These are phyloP conservation scores for Chrysanthemum seticuspe DNA, from an alignment of 129 eudicot species.

Conservation along the genomic window DNA sequence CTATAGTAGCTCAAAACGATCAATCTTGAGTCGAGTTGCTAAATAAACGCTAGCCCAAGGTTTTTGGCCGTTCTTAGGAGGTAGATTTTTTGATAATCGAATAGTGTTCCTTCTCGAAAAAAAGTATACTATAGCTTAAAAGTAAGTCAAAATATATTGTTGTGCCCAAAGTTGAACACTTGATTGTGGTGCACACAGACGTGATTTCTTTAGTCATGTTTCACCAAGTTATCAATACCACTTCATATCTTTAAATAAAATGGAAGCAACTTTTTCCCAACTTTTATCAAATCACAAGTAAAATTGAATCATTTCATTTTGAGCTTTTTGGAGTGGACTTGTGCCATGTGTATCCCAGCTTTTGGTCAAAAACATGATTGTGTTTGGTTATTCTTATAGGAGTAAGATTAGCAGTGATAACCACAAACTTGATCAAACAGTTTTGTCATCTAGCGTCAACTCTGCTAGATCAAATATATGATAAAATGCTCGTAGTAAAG, in stretches of 20 bases:
- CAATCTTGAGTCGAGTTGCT: too few species aligned
- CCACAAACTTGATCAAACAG: too few species aligned
- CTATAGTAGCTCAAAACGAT: too few species aligned
- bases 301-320: neutral
- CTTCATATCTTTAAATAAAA: neutral
- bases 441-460: too few species aligned
- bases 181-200: neutral
- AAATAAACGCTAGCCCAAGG: too few species aligned
- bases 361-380: constrained; percentile 1
- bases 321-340: constrained; percentile 2
- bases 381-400: neutral
- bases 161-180: constrained; percentile 12
- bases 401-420: too few species aligned
- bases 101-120: neutral
- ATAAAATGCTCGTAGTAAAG: too few species aligned
- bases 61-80: too few species aligned
- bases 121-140: neutral
- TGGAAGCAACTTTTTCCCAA: constrained; percentile 5
- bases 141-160: neutral
- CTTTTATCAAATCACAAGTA: neutral
- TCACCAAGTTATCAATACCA: neutral
- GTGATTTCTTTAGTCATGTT: constrained; percentile 1
- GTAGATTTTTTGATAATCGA: neutral
- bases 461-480: too few species aligned
- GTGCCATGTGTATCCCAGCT: constrained; percentile 6